These are phyloP conservation scores for Sideroxylon spinosum DNA, from an alignment of 179 eudicot genomes.

Conservation along the genomic window DNA sequence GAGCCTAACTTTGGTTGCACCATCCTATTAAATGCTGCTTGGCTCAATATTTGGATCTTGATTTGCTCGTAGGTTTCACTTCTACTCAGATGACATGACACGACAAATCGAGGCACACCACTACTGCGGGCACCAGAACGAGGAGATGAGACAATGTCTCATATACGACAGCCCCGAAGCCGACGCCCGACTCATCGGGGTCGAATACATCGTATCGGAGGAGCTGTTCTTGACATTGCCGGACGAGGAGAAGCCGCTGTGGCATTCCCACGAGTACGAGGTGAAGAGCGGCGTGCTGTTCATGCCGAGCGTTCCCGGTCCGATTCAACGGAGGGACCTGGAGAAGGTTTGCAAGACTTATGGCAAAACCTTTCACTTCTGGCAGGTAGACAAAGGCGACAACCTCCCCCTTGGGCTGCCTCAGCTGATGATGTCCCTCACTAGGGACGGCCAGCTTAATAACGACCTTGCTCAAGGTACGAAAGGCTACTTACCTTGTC, in stretches of 20 bases:
- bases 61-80: constrained; percentile 49
- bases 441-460: constrained; percentile 76
- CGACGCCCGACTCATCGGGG: constrained; percentile 70
- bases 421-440: constrained; percentile 89
- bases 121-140: constrained; percentile 83
- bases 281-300: constrained; percentile 81
- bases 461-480: constrained; percentile 48
- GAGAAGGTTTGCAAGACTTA: constrained; percentile 73
- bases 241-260: constrained; percentile 64
- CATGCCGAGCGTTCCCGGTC: constrained; percentile 71
- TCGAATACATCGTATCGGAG: constrained; percentile 82
- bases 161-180: constrained; percentile 72
- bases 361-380: constrained; percentile 75
- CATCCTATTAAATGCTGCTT: too few species aligned
- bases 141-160: constrained; percentile 82
- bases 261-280: constrained; percentile 93
- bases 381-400: constrained; percentile 89
- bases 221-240: constrained; percentile 65
- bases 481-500: too few species aligned
- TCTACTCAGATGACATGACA: constrained; percentile 83
- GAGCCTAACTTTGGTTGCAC: too few species aligned
- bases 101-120: constrained; percentile 95
- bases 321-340: constrained; percentile 58
- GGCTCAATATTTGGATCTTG: not conserved
- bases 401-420: constrained; percentile 75